A percentile compares a stretch with the other conserved stretches of the same genome.
phyloP scores from a whole-genome alignment of 2,329 filamentous ascomycete species.

The Cercospora sp. region DNA sequence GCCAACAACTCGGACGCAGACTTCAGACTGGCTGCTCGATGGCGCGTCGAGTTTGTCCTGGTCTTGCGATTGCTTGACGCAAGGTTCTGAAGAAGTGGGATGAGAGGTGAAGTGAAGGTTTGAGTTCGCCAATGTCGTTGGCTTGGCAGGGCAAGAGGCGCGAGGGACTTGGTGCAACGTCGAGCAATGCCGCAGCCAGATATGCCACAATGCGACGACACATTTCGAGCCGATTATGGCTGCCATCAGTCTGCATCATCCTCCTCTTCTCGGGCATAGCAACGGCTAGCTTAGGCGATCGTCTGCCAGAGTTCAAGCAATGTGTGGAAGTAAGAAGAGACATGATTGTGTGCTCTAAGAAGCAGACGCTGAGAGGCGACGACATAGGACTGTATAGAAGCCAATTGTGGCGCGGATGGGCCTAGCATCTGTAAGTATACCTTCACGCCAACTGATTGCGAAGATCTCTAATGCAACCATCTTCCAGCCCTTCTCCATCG shows the following conservation, averaged over 20 bases:
- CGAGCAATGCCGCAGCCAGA: constrained; percentile 20
- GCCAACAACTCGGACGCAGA: no score
- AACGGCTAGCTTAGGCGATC: constrained; percentile 76
- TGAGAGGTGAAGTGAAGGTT: neutral
- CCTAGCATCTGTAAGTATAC: constrained; percentile 67
- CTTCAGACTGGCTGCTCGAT: neutral
- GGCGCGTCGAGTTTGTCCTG: neutral
- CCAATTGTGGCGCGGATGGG: constrained; percentile 73
- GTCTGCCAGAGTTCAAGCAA: constrained; percentile 79
- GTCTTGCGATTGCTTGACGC: neutral
- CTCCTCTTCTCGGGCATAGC: constrained; percentile 23
- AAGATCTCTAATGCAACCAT: neutral
- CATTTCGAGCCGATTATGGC: constrained; percentile 24
- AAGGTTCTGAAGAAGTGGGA: neutral
- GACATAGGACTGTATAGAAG: constrained; percentile 69
- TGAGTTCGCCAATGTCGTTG: constrained; percentile 1
- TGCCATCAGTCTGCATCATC: constrained; percentile 20
- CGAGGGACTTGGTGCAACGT: constrained; percentile 3
- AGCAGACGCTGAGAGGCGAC: neutral
- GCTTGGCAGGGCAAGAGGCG: neutral
- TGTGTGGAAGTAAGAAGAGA: constrained; percentile 69
- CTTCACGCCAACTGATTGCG: constrained; percentile 3
- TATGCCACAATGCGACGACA: constrained; percentile 33
- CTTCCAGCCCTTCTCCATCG: constrained; percentile 73
- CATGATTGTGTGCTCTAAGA: neutral